Base-by-base conservation (phyloP, 129 eudicot genomes). In the Arctium minus region DNA sequence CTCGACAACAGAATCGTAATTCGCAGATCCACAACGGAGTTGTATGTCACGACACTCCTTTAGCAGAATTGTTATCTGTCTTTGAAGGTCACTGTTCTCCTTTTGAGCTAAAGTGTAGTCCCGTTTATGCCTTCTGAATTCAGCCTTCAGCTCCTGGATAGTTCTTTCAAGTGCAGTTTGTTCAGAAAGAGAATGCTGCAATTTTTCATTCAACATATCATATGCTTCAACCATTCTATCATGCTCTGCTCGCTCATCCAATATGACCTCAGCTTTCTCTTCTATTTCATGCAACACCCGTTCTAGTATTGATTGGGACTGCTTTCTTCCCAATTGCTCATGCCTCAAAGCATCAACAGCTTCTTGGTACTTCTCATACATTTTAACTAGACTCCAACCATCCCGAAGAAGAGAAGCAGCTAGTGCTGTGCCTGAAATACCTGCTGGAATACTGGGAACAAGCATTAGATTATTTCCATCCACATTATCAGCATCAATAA, bases 21-120 rank as follows among this genome's bases (percentile, higher is more conserved):
- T 65, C 44, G 35, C 81, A 78, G 83, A 85, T 80, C 98, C 97
- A 88, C 97, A 85, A 40, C 98, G 99, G 78, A 96, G 74, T 77
- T 96, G 99, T 77, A 96, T 79, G 87, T 96, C 99, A 79, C 93
- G 99, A 70, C 99, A 96, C 81, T 96, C 99, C 83, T 96, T 96
- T 72, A 96, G 79, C 64, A 96, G 87, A 27, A 93, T 86, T 3
- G 98, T 83, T 82, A 90, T 97, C 91, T 96, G 90, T 72, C 86
- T 89, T 83, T 96, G 97, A 77, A 96, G 97, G 82, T 93, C 98
- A 39, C 6, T 79, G 80, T 87, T 92, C 89, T 93, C 99, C 76
- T 84, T 91, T 83, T 89, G 90, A 13, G 93, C 85, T 65, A 82
- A 50, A 83, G 75, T 72, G 80, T 72, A 87, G 73, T 93, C 95